Conservation (phyloP, 2,329 filamentous ascomycete genomes). For the Colletotrichum simmondsii region DNA sequence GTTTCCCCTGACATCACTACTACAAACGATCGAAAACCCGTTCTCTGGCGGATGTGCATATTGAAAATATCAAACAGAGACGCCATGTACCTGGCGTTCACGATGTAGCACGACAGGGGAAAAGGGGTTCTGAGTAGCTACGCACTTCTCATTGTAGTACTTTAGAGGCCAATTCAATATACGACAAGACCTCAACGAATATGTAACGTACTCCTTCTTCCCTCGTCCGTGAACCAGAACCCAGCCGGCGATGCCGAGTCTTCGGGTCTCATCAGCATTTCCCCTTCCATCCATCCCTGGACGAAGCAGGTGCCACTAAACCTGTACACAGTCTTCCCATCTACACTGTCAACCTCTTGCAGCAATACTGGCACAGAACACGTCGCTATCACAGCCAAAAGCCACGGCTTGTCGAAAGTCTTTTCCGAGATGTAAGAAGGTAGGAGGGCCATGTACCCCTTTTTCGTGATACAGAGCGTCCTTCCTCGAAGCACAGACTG, state of each 20-base stretch:
- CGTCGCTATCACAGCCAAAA: background rate
- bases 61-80: rapidly evolving
- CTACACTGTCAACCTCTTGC: background rate
- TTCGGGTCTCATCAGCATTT: background rate
- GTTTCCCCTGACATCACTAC: too few species aligned
- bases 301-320: background rate
- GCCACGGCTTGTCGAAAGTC: background rate
- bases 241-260: background rate
- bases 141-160: background rate
- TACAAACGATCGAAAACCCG: too few species aligned
- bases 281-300: slow-evolving; percentile 5
- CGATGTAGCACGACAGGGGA: background rate
- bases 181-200: too few species aligned
- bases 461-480: background rate
- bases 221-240: background rate
- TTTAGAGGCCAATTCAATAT: background rate
- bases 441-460: background rate
- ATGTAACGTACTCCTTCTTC: background rate
- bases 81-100: too few species aligned
- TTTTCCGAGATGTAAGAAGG: background rate
- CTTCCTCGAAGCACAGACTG: background rate
- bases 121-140: background rate
- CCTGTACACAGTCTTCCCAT: background rate
- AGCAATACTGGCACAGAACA: background rate
- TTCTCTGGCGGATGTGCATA: rapidly evolving